phyloP scores from a whole-genome alignment of 176 grass and related monocot species.

The Dendrocalamus sinicus region DNA sequence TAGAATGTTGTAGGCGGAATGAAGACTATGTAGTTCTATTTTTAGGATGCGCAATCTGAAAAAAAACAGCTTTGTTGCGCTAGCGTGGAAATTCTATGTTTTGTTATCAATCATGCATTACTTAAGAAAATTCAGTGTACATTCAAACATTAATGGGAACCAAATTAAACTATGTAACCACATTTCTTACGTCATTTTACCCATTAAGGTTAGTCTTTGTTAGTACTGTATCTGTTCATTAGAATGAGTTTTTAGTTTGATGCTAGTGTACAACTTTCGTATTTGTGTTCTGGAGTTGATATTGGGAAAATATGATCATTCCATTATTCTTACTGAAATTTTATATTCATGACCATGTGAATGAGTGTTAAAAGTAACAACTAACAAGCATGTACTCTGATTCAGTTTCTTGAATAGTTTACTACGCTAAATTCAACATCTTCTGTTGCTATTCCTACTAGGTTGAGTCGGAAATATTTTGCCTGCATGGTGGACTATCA shows the following conservation, averaged over 20 bases:
- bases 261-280: background rate
- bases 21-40: background rate
- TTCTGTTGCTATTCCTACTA: background rate
- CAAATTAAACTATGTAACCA: background rate
- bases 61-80: background rate
- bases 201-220: background rate
- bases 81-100: background rate
- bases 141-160: background rate
- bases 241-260: background rate
- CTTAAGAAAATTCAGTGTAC: background rate
- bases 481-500: conserved; percentile 70
- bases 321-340: background rate
- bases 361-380: background rate
- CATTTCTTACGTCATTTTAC: background rate
- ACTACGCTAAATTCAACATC: background rate
- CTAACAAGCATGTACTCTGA: background rate
- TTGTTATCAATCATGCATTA: background rate
- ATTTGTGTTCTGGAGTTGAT: background rate
- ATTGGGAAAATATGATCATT: background rate
- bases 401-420: background rate
- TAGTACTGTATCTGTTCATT: background rate
- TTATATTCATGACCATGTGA: background rate
- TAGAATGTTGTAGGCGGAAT: background rate
- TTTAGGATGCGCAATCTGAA: background rate
- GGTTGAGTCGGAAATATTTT: conserved; percentile 80